A percentile compares a stretch with the other conserved stretches of the same genome.
phyloP scores from a whole-genome alignment of 352 stramenopile genomes.

The Thalassiosira livingstoniorum region DNA sequence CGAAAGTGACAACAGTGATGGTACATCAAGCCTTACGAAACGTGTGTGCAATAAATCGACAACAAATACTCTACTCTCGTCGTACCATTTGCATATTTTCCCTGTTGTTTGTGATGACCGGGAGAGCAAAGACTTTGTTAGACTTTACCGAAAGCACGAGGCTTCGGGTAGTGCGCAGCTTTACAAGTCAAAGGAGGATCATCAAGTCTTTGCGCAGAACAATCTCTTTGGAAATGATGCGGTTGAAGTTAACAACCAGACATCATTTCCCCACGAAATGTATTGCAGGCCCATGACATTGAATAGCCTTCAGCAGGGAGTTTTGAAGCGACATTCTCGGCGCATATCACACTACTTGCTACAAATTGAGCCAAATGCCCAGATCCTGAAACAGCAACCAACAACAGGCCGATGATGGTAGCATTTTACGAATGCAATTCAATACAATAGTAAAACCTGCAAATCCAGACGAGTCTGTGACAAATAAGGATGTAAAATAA shows the following conservation, averaged over 20 bases:
- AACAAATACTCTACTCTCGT: background rate
- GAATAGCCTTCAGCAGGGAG: constrained; percentile 1
- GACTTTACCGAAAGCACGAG: background rate
- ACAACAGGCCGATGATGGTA: too few species aligned
- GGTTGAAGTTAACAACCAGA: background rate
- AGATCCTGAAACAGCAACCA: constrained; percentile 18
- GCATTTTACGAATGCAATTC: too few species aligned
- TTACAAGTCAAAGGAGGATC: background rate
- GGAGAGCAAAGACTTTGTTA: constrained; percentile 5
- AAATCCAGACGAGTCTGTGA: too few species aligned
- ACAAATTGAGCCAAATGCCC: constrained; percentile 38
- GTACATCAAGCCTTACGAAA: background rate
- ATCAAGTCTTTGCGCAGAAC: background rate
- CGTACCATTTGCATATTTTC: constrained; percentile 18
- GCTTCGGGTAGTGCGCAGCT: background rate
- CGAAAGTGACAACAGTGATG: background rate
- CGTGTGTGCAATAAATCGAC: background rate
- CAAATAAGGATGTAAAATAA: too few species aligned
- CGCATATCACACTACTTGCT: constrained; percentile 37
- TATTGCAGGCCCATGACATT: background rate
- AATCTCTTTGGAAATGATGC: background rate
- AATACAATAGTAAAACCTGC: too few species aligned
- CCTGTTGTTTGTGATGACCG: constrained; percentile 16
- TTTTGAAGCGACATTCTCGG: too few species aligned
- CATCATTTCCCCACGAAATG: background rate